phyloP scores from a whole-genome alignment of 129 eudicot genomes.

The Ambrosia artemisiifolia region DNA sequence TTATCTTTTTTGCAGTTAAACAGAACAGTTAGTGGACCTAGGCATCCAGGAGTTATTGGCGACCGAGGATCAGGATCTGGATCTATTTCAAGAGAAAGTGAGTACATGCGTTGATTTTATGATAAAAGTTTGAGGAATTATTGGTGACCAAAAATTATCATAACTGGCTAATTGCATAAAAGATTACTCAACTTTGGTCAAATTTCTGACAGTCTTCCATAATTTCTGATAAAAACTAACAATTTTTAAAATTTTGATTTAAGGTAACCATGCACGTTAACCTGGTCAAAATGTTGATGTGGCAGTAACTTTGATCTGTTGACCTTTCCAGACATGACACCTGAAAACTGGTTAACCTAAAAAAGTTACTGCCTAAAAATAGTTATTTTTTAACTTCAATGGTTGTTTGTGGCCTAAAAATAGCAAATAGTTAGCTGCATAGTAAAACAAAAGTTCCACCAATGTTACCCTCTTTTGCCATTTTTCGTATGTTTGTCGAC shows the following conservation, averaged over 20 bases:
- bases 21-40: slow-evolving; percentile 79
- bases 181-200: neutral
- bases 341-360: neutral
- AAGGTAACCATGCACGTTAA: no score
- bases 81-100: slow-evolving; percentile 90
- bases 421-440: neutral
- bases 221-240: no score
- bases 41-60: slow-evolving; percentile 86
- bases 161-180: neutral
- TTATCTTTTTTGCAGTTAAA: slow-evolving; percentile 52
- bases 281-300: no score
- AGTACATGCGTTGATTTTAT: slow-evolving; percentile 32
- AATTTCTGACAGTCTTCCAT: no score
- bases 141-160: no score
- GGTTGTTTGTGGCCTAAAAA: neutral
- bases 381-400: neutral
- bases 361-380: neutral
- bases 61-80: slow-evolving; percentile 84
- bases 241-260: no score
- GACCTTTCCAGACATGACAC: no score
- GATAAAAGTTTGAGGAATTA: neutral
- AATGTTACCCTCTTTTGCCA: neutral
- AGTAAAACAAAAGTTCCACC: neutral
- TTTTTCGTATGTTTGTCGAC: neutral
- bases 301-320: no score